A percentile compares a stretch with the other conserved stretches of the same genome.
phyloP scores from a whole-genome alignment of 1,139 yeast species.

The Suhomyces choctaworum region DNA sequence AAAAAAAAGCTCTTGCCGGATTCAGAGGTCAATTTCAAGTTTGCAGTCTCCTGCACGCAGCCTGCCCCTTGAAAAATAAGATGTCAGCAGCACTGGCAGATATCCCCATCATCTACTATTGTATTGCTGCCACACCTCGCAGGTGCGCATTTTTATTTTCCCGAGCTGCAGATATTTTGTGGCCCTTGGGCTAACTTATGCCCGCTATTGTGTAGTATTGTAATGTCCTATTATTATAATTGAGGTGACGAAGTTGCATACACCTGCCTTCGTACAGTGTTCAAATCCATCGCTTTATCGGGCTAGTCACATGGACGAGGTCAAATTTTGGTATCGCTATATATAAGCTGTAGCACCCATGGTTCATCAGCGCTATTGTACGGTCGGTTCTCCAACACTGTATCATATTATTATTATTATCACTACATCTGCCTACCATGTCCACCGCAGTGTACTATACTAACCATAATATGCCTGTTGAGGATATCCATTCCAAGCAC shows the following conservation, averaged over 20 bases:
- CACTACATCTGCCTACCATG: slow-evolving; percentile 16
- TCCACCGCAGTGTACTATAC: slow-evolving; percentile 35
- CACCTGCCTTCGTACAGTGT: slow-evolving; percentile 7
- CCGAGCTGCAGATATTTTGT: background rate
- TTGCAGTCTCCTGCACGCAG: slow-evolving; percentile 5
- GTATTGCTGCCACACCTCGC: slow-evolving; percentile 1
- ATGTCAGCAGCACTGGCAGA: slow-evolving; percentile 5
- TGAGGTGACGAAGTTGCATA: slow-evolving; percentile 10
- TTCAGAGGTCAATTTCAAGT: slow-evolving; percentile 9
- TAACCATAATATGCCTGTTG: slow-evolving; percentile 31
- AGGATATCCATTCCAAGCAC: slow-evolving; percentile 30
- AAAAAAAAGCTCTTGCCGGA: background rate
- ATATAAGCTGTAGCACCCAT: slow-evolving; percentile 8
- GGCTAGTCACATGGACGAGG: slow-evolving; percentile 12
- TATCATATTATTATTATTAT: background rate
- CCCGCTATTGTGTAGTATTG: slow-evolving; percentile 5
- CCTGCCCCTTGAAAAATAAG: background rate
- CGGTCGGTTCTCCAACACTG: slow-evolving; percentile 1
- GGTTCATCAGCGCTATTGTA: background rate
- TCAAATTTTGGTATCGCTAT: slow-evolving; percentile 2
- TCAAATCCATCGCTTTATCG: slow-evolving; percentile 8
- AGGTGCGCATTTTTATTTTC: slow-evolving; percentile 1
- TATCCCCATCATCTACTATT: slow-evolving; percentile 3
- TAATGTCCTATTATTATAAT: slow-evolving; percentile 9
- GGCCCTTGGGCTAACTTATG: slow-evolving; percentile 2